phyloP scores from a whole-genome alignment of 2,329 filamentous ascomycete genomes.

The Fusarium newnesense region DNA sequence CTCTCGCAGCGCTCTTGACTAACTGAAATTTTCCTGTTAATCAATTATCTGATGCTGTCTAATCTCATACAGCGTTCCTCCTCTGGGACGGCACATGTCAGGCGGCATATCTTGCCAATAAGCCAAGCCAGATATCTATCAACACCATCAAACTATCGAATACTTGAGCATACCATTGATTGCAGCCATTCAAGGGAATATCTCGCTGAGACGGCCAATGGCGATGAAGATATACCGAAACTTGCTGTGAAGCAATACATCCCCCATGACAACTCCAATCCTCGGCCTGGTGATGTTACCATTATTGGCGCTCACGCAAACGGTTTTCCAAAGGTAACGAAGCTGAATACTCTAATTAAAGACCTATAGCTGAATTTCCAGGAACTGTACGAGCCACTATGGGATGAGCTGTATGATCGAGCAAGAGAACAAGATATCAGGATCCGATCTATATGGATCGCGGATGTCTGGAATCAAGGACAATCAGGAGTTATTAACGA shows the following conservation, averaged over 20 bases:
- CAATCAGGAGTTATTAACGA: neutral
- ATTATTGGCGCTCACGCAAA: neutral
- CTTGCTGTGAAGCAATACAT: neutral
- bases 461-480: neutral
- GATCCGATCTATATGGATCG: neutral
- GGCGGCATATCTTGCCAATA: neutral
- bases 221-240: neutral
- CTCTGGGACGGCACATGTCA: no score
- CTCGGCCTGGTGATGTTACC: neutral
- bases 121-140: neutral
- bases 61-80: neutral
- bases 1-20: no score
- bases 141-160: neutral
- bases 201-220: neutral
- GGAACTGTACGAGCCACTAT: neutral
- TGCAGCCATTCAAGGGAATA: neutral
- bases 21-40: no score
- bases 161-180: neutral
- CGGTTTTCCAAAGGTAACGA: neutral
- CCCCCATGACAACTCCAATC: neutral
- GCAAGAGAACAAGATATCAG: neutral
- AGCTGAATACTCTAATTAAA: rapidly evolving
- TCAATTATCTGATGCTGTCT: neutral
- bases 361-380: rapidly evolving
- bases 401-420: neutral